Percentiles rank a stretch among this genome's conserved stretches.
Conservation (phyloP, 106 monocot genomes). For the Cymbidium sinense region DNA sequence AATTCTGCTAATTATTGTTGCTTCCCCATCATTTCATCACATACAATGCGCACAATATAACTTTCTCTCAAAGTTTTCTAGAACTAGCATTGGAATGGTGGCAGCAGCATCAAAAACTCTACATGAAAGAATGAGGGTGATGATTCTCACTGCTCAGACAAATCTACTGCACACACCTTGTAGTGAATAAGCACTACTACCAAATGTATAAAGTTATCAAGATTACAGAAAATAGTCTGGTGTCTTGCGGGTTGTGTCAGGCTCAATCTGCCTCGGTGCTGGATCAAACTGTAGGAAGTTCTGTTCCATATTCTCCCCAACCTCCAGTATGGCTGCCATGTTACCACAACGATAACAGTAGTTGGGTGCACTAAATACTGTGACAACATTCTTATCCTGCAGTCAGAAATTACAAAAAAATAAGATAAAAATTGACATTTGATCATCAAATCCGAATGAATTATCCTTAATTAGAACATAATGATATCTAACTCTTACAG, state of each 20-base stretch:
- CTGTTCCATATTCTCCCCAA: conserved; percentile 53
- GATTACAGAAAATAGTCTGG: conserved; percentile 47
- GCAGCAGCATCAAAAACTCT: conserved; percentile 4
- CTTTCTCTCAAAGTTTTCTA: not conserved
- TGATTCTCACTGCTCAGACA: not conserved
- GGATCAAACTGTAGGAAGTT: conserved; percentile 52
- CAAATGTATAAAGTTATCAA: not conserved
- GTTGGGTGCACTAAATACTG: conserved; percentile 50
- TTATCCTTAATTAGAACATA: not conserved
- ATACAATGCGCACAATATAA: not conserved
- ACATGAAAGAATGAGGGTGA: conserved; percentile 21
- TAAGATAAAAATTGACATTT: not conserved
- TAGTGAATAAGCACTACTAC: not conserved
- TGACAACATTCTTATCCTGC: conserved; percentile 51
- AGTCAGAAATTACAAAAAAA: not conserved
- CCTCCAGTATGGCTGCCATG: conserved; percentile 51
- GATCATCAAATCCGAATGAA: not conserved
- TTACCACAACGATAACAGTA: conserved; percentile 55
- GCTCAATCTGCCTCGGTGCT: conserved; percentile 44
- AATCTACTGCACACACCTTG: conserved; percentile 9
- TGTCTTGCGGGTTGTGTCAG: conserved; percentile 36
- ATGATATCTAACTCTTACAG: not conserved
- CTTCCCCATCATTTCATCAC: conserved; percentile 6
- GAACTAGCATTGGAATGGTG: not conserved
- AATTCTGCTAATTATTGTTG: conserved; percentile 11